Percentiles rank a stretch among this genome's conserved stretches.
Conservation (phyloP, 2,329 filamentous ascomycete species). For the Didymella pomorum region DNA sequence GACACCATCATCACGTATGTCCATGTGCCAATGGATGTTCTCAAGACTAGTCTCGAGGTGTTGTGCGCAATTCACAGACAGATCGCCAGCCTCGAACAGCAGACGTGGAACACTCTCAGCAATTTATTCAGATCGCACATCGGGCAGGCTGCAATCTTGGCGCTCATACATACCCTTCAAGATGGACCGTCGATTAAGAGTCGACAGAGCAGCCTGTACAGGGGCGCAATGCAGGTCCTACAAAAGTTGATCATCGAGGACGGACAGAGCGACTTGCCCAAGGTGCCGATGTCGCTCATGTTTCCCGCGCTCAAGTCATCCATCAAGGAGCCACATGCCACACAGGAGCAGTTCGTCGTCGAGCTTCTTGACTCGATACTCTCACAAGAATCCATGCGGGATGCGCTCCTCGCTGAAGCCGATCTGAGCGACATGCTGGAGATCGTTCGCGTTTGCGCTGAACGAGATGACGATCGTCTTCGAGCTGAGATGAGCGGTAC, state of each 20-base stretch:
- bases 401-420: constrained; percentile 68
- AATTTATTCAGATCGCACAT: constrained; percentile 78
- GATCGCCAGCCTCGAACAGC: constrained; percentile 66
- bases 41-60: constrained; percentile 73
- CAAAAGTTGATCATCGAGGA: constrained; percentile 45
- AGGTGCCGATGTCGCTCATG: constrained; percentile 46
- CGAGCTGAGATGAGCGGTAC: constrained; percentile 24
- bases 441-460: constrained; percentile 64
- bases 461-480: constrained; percentile 41
- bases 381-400: constrained; percentile 61
- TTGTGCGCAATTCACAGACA: constrained; percentile 76
- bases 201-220: constrained; percentile 37
- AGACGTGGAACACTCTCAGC: constrained; percentile 73
- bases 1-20: constrained; percentile 77
- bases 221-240: constrained; percentile 43
- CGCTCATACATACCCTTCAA: constrained; percentile 66
- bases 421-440: constrained; percentile 71
- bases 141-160: constrained; percentile 72
- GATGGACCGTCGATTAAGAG: constrained; percentile 38
- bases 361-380: constrained; percentile 52
- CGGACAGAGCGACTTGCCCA: constrained; percentile 43
- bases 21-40: constrained; percentile 68
- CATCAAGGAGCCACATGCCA: constrained; percentile 36
- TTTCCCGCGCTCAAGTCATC: constrained; percentile 47
- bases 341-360: constrained; percentile 60